Evolutionary conservation across 352 stramenopile genomes (phyloP).

Genomic region (Globisporangium iwayamae): DNA sequence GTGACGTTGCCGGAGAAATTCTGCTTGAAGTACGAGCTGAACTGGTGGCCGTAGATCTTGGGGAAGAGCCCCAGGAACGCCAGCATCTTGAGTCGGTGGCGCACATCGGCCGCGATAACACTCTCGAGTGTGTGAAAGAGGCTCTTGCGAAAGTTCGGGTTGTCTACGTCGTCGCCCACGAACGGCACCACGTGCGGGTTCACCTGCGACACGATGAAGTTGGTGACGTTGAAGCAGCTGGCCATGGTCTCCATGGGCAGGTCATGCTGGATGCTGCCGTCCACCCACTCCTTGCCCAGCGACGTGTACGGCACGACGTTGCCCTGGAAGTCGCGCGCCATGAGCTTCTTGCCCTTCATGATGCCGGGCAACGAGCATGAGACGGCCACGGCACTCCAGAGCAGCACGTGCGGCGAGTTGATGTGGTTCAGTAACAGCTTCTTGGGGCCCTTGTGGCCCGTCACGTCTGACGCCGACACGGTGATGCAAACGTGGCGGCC

Average conservation of each 20-base stretch:
- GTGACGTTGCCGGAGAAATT: constrained; percentile 97
- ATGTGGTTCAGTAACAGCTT: constrained; percentile 92
- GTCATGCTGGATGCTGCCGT: constrained; percentile 90
- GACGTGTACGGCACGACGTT: constrained; percentile 89
- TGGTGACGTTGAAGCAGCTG: constrained; percentile 92
- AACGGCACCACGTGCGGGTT: constrained; percentile 93
- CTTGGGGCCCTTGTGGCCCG: constrained; percentile 72
- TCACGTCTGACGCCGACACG: constrained; percentile 88
- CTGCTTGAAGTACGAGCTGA: constrained; percentile 82
- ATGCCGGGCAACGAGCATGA: constrained; percentile 91
- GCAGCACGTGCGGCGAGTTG: constrained; percentile 89
- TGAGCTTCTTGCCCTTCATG: constrained; percentile 88
- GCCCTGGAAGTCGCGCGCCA: constrained; percentile 71
- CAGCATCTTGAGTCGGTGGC: constrained; percentile 69
- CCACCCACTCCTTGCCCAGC: constrained; percentile 91
- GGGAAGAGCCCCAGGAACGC: constrained; percentile 86
- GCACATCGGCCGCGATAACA: constrained; percentile 72
- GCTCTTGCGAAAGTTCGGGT: constrained; percentile 56
- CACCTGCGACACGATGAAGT: constrained; percentile 89
- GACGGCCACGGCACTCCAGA: constrained; percentile 88
- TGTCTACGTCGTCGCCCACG: constrained; percentile 86
- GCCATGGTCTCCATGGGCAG: constrained; percentile 93
- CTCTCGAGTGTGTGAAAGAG: constrained; percentile 76
- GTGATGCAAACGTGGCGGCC: constrained; percentile 93
- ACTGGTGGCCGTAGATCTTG: constrained; percentile 77